phyloP scores from a whole-genome alignment of 2,329 filamentous ascomycete genomes.

The Pochonia chlamydosporia region DNA sequence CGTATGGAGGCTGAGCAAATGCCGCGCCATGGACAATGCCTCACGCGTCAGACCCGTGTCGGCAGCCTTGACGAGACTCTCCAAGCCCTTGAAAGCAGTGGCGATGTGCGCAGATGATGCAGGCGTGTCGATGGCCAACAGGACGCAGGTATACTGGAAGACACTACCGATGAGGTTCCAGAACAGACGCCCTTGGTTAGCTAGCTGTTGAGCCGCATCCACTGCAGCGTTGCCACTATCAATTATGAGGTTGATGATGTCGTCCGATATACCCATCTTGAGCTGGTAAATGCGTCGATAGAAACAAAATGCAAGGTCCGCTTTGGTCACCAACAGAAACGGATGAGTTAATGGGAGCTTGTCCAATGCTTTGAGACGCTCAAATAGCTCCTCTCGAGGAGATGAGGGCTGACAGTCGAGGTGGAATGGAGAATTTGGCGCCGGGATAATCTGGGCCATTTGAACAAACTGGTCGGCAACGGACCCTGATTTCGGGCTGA shows the following conservation, averaged over 20 bases:
- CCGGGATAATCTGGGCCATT: slow-evolving; percentile 14
- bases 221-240: slow-evolving; percentile 13
- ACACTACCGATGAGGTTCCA: slow-evolving; percentile 19
- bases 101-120: slow-evolving; percentile 9
- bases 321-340: slow-evolving; percentile 16
- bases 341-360: slow-evolving; percentile 10
- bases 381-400: slow-evolving; percentile 12
- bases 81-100: slow-evolving; percentile 13
- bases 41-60: slow-evolving; percentile 15
- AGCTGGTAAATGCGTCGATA: slow-evolving; percentile 18
- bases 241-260: slow-evolving; percentile 12
- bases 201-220: slow-evolving; percentile 12
- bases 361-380: slow-evolving; percentile 12
- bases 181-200: slow-evolving; percentile 13
- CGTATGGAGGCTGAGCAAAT: slow-evolving; percentile 12
- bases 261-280: slow-evolving; percentile 11
- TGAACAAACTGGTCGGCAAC: slow-evolving; percentile 16
- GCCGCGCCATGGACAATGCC: slow-evolving; percentile 15
- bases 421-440: slow-evolving; percentile 14
- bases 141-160: slow-evolving; percentile 17
- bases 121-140: slow-evolving; percentile 16
- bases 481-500: slow-evolving; percentile 10
- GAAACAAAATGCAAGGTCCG: slow-evolving; percentile 17
- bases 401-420: slow-evolving; percentile 10
- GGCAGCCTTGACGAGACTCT: slow-evolving; percentile 11